Evolutionary conservation across 495 filamentous ascomycete genomes (phyloP).

Genomic region (Thermothielavioides terrestris): DNA sequence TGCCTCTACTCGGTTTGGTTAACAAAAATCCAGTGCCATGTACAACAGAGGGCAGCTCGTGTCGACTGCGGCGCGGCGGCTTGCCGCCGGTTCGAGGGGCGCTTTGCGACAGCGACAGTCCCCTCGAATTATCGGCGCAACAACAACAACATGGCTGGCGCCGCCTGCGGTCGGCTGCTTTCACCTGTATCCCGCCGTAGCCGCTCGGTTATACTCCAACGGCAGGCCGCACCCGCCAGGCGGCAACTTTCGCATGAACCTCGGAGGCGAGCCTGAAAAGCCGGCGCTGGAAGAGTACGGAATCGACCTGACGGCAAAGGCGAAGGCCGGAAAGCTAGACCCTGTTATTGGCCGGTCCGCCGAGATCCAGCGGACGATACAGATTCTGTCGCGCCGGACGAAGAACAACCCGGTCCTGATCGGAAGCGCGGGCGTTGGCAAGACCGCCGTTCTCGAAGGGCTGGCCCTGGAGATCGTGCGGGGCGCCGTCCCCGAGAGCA

Average conservation of each 20-base stretch:
- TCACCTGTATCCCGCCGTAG: constrained; percentile 20
- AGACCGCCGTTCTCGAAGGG: constrained; percentile 91
- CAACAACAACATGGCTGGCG: constrained; percentile 2
- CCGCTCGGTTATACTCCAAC: constrained; percentile 58
- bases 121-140: constrained; percentile 16
- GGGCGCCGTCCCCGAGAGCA: constrained; percentile 91
- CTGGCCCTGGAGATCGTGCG: constrained; percentile 82
- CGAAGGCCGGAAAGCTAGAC: constrained; percentile 83
- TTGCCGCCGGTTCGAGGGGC: constrained; percentile 26
- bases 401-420: constrained; percentile 98
- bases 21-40: constrained; percentile 17
- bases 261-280: constrained; percentile 73
- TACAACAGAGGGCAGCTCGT: constrained; percentile 31
- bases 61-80: constrained; percentile 28
- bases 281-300: constrained; percentile 84
- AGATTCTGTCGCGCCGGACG: constrained; percentile 82
- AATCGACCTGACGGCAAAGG: constrained; percentile 78
- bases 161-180: no score
- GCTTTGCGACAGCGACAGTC: constrained; percentile 20
- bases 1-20: not conserved
- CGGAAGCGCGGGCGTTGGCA: constrained; percentile 85
- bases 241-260: constrained; percentile 86
- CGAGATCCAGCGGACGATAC: constrained; percentile 90
- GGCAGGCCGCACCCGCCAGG: constrained; percentile 79
- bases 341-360: constrained; percentile 89